These are phyloP conservation scores for Prunus davidiana DNA, from an alignment of 306 rosid species.

Conservation along the genomic window DNA sequence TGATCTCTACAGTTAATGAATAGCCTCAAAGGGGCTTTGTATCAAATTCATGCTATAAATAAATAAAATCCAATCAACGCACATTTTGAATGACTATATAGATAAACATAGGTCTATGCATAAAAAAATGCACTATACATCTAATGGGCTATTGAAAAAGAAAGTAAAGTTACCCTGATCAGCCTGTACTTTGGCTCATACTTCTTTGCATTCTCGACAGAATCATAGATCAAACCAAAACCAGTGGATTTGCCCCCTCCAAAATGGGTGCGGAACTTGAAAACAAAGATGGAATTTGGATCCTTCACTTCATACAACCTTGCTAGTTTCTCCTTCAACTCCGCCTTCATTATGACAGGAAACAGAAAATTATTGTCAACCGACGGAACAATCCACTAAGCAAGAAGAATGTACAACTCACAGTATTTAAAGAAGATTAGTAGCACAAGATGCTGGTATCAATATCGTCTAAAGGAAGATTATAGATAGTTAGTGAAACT, in stretches of 20 bases:
- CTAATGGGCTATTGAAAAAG: background rate
- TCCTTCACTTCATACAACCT: constrained; percentile 71
- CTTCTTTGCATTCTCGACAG: constrained; percentile 83
- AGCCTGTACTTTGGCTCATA: constrained; percentile 88
- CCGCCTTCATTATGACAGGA: constrained; percentile 39
- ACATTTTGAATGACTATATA: background rate
- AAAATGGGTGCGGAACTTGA: constrained; percentile 75
- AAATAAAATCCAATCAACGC: background rate
- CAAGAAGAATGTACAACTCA: background rate
- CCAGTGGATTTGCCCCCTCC: constrained; percentile 90
- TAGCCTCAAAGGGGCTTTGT: no score
- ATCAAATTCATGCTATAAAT: background rate
- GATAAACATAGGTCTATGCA: background rate
- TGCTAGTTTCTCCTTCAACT: constrained; percentile 72
- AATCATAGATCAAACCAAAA: constrained; percentile 80
- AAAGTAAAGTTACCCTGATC: constrained; percentile 53
- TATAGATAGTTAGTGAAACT: background rate
- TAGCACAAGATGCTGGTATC: background rate
- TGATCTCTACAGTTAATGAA: background rate
- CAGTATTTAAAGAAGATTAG: background rate
- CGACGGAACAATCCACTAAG: background rate
- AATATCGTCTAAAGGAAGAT: background rate
- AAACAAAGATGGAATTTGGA: constrained; percentile 65
- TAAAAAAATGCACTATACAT: background rate
- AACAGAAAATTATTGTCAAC: background rate